Evolutionary conservation across 495 filamentous ascomycete species (phyloP), one percentile per base, ranked within the genome.

Genomic region (Chaetomium cochliodes): DNA sequence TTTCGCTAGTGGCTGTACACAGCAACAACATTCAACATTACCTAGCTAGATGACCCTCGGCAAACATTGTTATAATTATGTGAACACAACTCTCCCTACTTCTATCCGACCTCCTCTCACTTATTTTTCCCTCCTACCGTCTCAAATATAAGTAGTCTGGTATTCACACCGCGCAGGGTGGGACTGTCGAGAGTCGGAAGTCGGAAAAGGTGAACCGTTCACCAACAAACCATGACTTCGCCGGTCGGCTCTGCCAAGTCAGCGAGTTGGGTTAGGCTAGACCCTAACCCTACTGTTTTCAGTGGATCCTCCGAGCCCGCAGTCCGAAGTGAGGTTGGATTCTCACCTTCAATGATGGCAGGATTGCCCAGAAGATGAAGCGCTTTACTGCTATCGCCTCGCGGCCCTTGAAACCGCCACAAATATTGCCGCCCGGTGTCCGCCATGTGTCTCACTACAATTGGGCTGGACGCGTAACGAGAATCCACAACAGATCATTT

Each of bases 191-290:
- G 6, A 30, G 3, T 30, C 28, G 28, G 28, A 30, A 30, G 33
- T 9, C 62, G 62, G 62, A 64, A 58, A 64, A 64, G 28, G 30
- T 64, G 54, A 58, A 26, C 62, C 62, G 62, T 12, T 26, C 7
- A 51, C 39, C 41, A 26, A 59, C 20, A 49, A 51, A 58, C 13
- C 15, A 11, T 18, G 15, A 49, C 0, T n/a, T 26, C 28, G 4
- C 44, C 15, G 16, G 16, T 23, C 13, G 49, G 41, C 9, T 15
- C 5, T 47, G 42, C 16, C 9, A 51, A 56, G 33, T 8, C 33
- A 37, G 28, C 28, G 28, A 30, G 28, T 30, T 30, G 28, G 28
- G 2, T 30, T 30, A 30, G 6, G 28, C 6, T 11, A 6, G 5
- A 62, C 62, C 54, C 62, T 64, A 58, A 64, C 60, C 37, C 65